Base-by-base conservation (phyloP, 2,329 filamentous ascomycete species). In the Annulohypoxylon truncatum region DNA sequence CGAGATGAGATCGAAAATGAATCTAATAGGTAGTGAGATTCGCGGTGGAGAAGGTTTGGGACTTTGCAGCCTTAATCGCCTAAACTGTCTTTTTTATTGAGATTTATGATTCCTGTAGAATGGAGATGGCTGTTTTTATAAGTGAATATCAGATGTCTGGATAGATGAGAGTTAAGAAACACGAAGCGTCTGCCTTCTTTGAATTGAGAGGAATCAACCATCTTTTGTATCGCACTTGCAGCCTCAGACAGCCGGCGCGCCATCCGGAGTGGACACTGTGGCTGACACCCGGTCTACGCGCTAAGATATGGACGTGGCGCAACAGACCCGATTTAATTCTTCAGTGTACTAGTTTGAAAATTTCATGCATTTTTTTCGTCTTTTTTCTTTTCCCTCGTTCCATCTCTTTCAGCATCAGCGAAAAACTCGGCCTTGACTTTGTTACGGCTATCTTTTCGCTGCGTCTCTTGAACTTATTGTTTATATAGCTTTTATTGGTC, bases 161-260 rank as follows among this genome's bases (percentile, higher is more conserved):
- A 24, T 20, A 31, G 47, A 33, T 5, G n/a, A 47, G 26, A 53
- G 33, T 47, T 38, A 18, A 46, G 44, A 68, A 54, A 47, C 20
- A 26, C 26, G 33, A 65, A 38, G 55, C 48, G 47, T 26, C 26
- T 48, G 8, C 51, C 56, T 52, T 35, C 53, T 61, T 57, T 51
- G 33, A 53, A 18, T 31, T 63, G 46, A 60, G 51, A 47, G 60
- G 51, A 26, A 51, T 61, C 42, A 42, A 54, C 60, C 52, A 53
- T 67, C 56, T 64, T 67, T 69, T 67, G 63, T 69, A 66, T 61
- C 24, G 46, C 48, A 42, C 26, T 35, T 55, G 52, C 35, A 64
- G 64, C 60, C 60, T 65, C 22, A 61, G 31, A 50, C 26, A 42
- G 24, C 13, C n/a, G 12, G 57, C 24, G 15, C 42, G 22, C 42